These are phyloP conservation scores for Rhynchosporium graminicola DNA, from an alignment of 2,329 filamentous ascomycete species.

Conservation along the genomic window DNA sequence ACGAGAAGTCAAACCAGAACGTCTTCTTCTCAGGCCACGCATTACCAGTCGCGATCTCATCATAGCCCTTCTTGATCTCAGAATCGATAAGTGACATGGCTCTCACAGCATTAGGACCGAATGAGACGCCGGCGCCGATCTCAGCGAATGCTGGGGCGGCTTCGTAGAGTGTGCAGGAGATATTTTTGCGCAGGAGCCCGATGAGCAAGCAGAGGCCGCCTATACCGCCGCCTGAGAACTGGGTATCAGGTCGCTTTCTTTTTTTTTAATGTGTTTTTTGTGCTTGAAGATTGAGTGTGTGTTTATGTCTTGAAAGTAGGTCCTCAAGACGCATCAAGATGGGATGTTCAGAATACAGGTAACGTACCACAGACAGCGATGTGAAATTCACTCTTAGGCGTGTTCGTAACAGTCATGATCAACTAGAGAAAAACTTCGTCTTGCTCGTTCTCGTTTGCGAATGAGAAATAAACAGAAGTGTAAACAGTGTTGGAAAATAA, in stretches of 20 bases:
- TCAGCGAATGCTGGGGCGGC: conserved; percentile 38
- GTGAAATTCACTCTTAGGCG: conserved; percentile 36
- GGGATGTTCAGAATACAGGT: neutral
- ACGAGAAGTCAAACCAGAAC: conserved; percentile 37
- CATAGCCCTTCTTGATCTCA: conserved; percentile 33
- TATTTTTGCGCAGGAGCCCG: conserved; percentile 36
- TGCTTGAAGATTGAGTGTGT: neutral
- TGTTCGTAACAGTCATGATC: conserved; percentile 25
- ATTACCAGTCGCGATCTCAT: conserved; percentile 34
- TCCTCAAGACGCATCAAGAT: neutral
- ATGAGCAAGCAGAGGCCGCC: conserved; percentile 38
- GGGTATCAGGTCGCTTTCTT: neutral
- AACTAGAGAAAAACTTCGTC: too few relatives aligned
- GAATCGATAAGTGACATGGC: conserved; percentile 39
- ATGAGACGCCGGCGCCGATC: conserved; percentile 40
- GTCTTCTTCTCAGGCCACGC: conserved; percentile 31
- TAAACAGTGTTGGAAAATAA: neutral
- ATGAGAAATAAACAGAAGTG: neutral
- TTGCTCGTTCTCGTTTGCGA: neutral
- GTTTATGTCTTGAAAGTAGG: too few relatives aligned
- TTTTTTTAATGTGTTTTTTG: neutral
- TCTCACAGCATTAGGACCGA: conserved; percentile 38
- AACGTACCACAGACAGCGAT: conserved; percentile 37
- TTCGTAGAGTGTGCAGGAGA: conserved; percentile 39
- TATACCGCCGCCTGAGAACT: conserved; percentile 35